Percentiles rank a stretch among this genome's conserved stretches.
Conservation (phyloP, 257 asterid genomes). For the Rauvolfia tetraphylla region DNA sequence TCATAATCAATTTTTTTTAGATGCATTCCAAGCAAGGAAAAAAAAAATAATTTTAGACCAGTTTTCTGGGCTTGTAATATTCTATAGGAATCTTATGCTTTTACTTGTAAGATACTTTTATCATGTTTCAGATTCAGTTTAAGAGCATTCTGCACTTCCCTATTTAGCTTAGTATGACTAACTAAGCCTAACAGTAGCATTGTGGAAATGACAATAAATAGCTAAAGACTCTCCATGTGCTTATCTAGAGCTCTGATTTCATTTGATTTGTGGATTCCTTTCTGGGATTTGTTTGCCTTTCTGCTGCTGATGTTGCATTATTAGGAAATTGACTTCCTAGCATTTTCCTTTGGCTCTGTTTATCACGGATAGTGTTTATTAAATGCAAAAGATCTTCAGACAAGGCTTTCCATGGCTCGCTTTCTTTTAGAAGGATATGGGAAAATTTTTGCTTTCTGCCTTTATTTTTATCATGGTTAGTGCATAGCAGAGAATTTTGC, state of each 20-base stretch:
- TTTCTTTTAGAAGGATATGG: not conserved
- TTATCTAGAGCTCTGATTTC: not conserved
- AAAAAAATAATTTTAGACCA: too few species aligned
- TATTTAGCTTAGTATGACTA: not conserved
- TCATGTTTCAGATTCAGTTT: not conserved
- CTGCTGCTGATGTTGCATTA: not conserved
- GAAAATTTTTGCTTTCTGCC: not conserved
- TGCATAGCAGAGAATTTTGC: not conserved
- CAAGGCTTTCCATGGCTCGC: not conserved
- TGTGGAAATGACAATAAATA: not conserved
- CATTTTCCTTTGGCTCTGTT: not conserved
- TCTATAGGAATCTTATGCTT: not conserved
- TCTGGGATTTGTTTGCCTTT: not conserved
- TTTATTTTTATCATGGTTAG: not conserved
- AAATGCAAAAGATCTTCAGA: not conserved
- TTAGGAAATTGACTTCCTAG: not conserved
- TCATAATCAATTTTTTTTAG: not conserved
- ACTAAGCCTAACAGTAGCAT: not conserved
- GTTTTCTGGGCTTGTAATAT: not conserved
- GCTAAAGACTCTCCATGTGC: not conserved
- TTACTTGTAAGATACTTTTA: not conserved
- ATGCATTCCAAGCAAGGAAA: not conserved
- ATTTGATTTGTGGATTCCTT: not conserved
- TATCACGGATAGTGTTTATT: not conserved
- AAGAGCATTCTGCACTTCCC: not conserved